These are phyloP conservation scores for Fomitopsis pinicola DNA, from an alignment of 1,284 basidiomycete species.

Conservation along the genomic window DNA sequence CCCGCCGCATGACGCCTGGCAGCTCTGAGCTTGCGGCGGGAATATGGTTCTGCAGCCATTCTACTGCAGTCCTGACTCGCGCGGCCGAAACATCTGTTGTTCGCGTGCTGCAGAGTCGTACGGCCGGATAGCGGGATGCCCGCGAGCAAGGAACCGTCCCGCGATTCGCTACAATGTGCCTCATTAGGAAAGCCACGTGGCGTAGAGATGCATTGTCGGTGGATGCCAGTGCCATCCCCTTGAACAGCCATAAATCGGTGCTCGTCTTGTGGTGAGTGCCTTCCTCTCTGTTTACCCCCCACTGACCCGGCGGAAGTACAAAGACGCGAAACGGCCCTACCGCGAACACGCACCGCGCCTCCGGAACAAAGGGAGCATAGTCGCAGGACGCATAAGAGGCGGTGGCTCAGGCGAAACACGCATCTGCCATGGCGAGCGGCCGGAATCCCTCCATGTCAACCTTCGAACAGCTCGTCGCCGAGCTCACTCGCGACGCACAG, in stretches of 20 bases:
- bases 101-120: background rate
- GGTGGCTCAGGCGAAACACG: constrained; percentile 3
- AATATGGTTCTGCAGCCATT: background rate
- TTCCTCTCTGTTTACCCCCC: background rate
- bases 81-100: background rate
- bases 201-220: background rate
- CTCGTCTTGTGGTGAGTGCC: background rate
- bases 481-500: constrained; percentile 83
- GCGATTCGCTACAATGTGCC: background rate
- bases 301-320: background rate
- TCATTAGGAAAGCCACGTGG: background rate
- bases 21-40: background rate
- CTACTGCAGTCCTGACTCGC: background rate
- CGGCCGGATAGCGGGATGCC: background rate
- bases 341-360: background rate
- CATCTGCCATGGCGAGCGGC: background rate
- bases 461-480: constrained; percentile 76
- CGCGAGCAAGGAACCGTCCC: background rate
- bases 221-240: background rate
- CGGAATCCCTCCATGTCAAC: constrained; percentile 49
- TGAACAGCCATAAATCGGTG: constrained; percentile 1
- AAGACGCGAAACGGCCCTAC: background rate
- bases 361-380: background rate
- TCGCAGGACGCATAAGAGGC: constrained; percentile 3
- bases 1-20: background rate